Base-by-base conservation (phyloP, 2,329 filamentous ascomycete genomes). In the Colletotrichum sansevieriae region DNA sequence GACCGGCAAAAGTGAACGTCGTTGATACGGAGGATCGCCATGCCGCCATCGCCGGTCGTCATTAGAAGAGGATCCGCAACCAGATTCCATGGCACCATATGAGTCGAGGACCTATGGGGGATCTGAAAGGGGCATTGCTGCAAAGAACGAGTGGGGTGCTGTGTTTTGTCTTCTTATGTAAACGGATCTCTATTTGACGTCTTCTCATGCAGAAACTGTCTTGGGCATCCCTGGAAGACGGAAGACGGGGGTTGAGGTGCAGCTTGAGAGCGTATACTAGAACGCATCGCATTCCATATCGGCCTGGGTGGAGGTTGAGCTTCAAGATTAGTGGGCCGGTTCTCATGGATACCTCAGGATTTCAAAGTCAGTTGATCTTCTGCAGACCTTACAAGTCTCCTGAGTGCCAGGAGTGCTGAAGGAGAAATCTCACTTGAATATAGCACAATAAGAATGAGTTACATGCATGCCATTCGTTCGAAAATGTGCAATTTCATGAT, bases 51-150 rank as follows among this genome's bases (percentile, higher is more conserved):
- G 33, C 44, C 57, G 43, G 10, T 39, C 29, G n/a, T 13, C 29
- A 51, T 56, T 29, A 56, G 22, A 56, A n/a, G 37, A 56, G 12
- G 54, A 18, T 43, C 54, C 15, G 13, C 33, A 56, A 37, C 54
- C 54, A 9, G 54, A 37, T 43, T 56, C 35, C 22, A 43, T 29
- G 37, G 4, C 37, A n/a, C 54, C 54, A 43, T 43, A 20, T 25
- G 8, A 11, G 46, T 25, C 20, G 18, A 29, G 10, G 11, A 49
- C 18, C 46, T 6, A 4, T 29, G 46, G 2, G 7, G 29, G 4
- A 9, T 25, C 9, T 7, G n/a, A 29, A 56, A 25, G 25, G n/a
- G 5, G 35, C 35, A 22, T 18, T 33, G 2, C 35, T 25, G 22
- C 35, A 25, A 18, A 56, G 12, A 56, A 15, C 35, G 41, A 56